These are phyloP conservation scores for Podaxis sp. DNA, from an alignment of 768 basidiomycete genomes.

Conservation along the genomic window DNA sequence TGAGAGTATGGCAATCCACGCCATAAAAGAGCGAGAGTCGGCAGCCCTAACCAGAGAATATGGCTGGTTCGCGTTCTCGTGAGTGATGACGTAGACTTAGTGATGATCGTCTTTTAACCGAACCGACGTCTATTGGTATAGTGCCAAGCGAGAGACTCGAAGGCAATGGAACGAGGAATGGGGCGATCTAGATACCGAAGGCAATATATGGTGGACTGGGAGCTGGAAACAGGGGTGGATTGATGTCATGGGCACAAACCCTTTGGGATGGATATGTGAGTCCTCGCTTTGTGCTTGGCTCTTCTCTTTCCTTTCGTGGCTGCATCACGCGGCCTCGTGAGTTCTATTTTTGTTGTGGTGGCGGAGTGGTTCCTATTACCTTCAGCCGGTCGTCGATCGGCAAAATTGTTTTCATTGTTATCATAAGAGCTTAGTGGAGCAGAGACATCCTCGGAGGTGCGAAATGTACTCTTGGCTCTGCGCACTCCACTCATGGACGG, in stretches of 20 bases:
- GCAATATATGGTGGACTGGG: constrained; percentile 87
- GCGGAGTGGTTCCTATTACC: not conserved
- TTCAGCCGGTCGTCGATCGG: not conserved
- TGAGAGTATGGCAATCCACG: constrained; percentile 62
- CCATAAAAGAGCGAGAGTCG: constrained; percentile 66
- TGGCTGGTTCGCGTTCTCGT: constrained; percentile 57
- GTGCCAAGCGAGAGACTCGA: constrained; percentile 46
- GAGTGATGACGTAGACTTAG: constrained; percentile 21
- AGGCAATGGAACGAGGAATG: constrained; percentile 76
- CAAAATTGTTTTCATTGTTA: not conserved
- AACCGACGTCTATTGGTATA: constrained; percentile 23
- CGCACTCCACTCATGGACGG: not conserved
- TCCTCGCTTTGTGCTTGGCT: constrained; percentile 22
- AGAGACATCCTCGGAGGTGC: not conserved
- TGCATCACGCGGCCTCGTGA: not conserved
- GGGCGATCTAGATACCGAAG: constrained; percentile 74
- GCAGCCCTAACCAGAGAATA: constrained; percentile 48
- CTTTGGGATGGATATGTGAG: constrained; percentile 80
- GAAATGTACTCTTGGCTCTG: not conserved
- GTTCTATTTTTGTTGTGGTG: constrained; percentile 6
- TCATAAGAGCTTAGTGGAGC: not conserved
- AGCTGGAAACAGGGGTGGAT: constrained; percentile 65
- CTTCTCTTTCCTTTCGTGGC: constrained; percentile 9
- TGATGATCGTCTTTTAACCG: not conserved
- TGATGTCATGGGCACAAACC: constrained; percentile 74